These are phyloP conservation scores for Pseudocercospora macadamiae DNA, from an alignment of 2,329 filamentous ascomycete genomes.

Conservation along the genomic window DNA sequence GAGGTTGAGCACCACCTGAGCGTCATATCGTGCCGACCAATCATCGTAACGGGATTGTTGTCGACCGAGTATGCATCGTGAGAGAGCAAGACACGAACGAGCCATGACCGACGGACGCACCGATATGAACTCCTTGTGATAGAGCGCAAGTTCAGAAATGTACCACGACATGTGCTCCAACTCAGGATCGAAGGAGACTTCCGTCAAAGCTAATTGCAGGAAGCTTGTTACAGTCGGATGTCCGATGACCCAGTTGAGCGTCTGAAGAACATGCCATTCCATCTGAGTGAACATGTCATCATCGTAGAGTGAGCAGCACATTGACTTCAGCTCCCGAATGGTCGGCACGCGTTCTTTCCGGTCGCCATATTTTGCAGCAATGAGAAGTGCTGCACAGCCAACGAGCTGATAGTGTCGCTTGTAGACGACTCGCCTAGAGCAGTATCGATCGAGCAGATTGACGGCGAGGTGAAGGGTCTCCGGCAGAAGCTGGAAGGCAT, in stretches of 20 bases:
- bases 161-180: conserved; percentile 94
- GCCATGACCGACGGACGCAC: conserved; percentile 90
- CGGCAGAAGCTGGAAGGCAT: conserved; percentile 88
- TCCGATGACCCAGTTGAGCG: conserved; percentile 92
- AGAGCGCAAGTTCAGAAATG: conserved; percentile 91
- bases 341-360: conserved; percentile 98
- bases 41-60: conserved; percentile 72
- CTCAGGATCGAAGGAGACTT: conserved; percentile 75
- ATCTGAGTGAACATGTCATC: conserved; percentile 99
- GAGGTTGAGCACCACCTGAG: conserved; percentile 65
- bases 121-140: conserved; percentile 96
- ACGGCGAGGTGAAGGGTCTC: conserved; percentile 95
- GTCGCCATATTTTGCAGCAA: conserved; percentile 97
- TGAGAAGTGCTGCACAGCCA: conserved; percentile 91
- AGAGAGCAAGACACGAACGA: conserved; percentile 80
- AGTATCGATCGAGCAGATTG: conserved; percentile 96
- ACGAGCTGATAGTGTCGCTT: conserved; percentile 99
- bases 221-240: conserved; percentile 96
- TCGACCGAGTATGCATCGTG: conserved; percentile 81
- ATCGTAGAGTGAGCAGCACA: conserved; percentile 98
- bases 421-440: conserved; percentile 95
- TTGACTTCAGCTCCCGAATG: conserved; percentile 94
- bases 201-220: conserved; percentile 80
- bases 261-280: conserved; percentile 99
- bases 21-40: conserved; percentile 73